Percentiles rank a stretch among this genome's conserved stretches.
Conservation (phyloP, 1,284 basidiomycete species). For the Austroboletus niveus region DNA sequence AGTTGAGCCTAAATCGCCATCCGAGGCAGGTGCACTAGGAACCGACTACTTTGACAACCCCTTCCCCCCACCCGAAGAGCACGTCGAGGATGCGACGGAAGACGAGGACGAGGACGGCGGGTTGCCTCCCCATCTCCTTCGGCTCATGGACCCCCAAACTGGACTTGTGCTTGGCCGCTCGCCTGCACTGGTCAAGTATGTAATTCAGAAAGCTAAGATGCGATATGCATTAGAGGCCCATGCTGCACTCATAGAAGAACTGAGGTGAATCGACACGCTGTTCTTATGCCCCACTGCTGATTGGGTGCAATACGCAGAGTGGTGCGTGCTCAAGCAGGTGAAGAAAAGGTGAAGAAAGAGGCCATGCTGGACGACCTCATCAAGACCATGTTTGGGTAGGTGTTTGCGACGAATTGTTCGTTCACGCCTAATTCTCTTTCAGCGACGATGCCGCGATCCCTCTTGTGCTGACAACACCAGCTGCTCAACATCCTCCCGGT, state of each 20-base stretch:
- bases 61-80: constrained; percentile 19
- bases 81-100: constrained; percentile 19
- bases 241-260: constrained; percentile 58
- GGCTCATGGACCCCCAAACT: constrained; percentile 50
- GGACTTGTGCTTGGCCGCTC: constrained; percentile 60
- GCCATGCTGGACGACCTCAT: constrained; percentile 51
- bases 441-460: constrained; percentile 32
- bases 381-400: constrained; percentile 52
- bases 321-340: constrained; percentile 50
- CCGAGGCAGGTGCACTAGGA: constrained; percentile 33
- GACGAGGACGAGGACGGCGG: constrained; percentile 39
- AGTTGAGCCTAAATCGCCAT: constrained; percentile 51
- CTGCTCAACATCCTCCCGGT: constrained; percentile 3
- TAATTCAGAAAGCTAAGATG: constrained; percentile 77
- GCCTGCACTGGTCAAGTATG: constrained; percentile 63
- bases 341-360: constrained; percentile 56
- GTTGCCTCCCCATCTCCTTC: constrained; percentile 51
- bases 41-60: constrained; percentile 30
- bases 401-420: neutral
- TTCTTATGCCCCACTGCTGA: neutral
- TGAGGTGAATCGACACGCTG: constrained; percentile 36
- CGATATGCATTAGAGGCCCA: constrained; percentile 61
- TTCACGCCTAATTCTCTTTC: neutral
- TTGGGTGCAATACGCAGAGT: constrained; percentile 20
- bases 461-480: constrained; percentile 11